These are phyloP conservation scores for Ceratobasidium sp. DNA, from an alignment of 1,284 basidiomycete species.

Conservation along the genomic window DNA sequence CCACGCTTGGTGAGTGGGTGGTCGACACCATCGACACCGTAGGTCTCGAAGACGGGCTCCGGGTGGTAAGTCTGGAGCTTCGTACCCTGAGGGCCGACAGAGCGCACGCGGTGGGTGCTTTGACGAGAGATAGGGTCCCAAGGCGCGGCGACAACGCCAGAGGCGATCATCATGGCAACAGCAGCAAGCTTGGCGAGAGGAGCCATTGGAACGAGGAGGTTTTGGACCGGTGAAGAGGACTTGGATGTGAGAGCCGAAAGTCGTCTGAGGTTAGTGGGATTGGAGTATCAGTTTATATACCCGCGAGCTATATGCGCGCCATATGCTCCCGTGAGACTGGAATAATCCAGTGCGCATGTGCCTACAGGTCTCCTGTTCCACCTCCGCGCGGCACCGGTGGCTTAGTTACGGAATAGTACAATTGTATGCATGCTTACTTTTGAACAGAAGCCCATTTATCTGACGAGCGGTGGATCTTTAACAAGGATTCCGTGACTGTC, in stretches of 20 bases:
- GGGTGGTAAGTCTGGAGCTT: constrained; percentile 43
- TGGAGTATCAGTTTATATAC: background rate
- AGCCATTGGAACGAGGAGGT: constrained; percentile 31
- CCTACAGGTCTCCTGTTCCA: background rate
- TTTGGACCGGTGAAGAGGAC: background rate
- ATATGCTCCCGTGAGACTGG: background rate
- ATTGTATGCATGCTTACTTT: background rate
- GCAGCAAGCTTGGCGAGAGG: constrained; percentile 43
- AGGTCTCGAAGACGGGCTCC: constrained; percentile 27
- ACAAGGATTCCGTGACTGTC: constrained; percentile 1
- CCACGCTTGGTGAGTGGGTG: constrained; percentile 29
- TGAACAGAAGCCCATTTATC: background rate
- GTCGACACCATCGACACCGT: background rate
- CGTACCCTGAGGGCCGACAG: constrained; percentile 12
- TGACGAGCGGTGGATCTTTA: background rate
- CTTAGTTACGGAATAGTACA: background rate
- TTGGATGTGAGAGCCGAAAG: constrained; percentile 18
- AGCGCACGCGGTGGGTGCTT: constrained; percentile 33
- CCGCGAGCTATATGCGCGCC: background rate
- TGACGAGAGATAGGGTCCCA: constrained; percentile 20
- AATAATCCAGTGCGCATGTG: background rate
- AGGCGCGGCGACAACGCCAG: constrained; percentile 30
- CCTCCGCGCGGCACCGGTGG: background rate
- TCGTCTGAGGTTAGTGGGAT: background rate
- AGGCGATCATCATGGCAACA: constrained; percentile 42